Evolutionary conservation across 208 protist species (phyloP).

Genomic region (Tetramitus jugosus): DNA sequence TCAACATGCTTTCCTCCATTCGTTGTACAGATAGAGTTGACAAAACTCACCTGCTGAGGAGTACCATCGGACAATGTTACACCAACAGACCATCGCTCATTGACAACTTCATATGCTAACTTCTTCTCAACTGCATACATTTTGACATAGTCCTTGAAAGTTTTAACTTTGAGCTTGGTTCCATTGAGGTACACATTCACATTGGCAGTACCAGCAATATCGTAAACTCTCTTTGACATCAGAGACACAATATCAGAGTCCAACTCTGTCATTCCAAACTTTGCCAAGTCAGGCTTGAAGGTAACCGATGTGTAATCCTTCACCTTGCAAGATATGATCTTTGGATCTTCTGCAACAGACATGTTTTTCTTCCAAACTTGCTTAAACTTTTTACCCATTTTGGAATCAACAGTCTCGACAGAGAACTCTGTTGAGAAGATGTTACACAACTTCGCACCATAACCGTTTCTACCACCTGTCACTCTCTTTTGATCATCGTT

Average conservation of each 20-base stretch:
- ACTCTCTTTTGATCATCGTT: constrained; percentile 94
- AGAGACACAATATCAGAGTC: constrained; percentile 92
- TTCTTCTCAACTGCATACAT: constrained; percentile 75
- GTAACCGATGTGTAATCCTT: constrained; percentile 94
- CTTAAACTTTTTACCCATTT: constrained; percentile 76
- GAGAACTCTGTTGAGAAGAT: constrained; percentile 96
- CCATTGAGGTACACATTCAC: constrained; percentile 91
- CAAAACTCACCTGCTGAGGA: constrained; percentile 97
- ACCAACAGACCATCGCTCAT: constrained; percentile 94
- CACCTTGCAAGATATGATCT: constrained; percentile 56
- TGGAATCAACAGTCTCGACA: constrained; percentile 90
- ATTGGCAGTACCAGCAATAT: constrained; percentile 84
- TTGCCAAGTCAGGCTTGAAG: constrained; percentile 94
- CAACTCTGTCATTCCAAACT: constrained; percentile 89
- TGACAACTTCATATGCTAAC: constrained; percentile 63
- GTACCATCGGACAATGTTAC: constrained; percentile 75
- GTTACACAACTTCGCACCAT: constrained; percentile 99
- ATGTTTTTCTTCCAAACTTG: constrained; percentile 96
- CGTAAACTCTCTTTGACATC: constrained; percentile 93
- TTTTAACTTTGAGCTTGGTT: constrained; percentile 69
- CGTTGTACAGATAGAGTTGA: constrained; percentile 97
- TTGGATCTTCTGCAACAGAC: constrained; percentile 72
- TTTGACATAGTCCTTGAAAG: constrained; percentile 95
- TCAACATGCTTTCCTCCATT: constrained; percentile 98
- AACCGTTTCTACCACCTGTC: constrained; percentile 87